These are phyloP conservation scores for Leucosporidium scottii DNA, from an alignment of 768 basidiomycete genomes.

Conservation along the genomic window DNA sequence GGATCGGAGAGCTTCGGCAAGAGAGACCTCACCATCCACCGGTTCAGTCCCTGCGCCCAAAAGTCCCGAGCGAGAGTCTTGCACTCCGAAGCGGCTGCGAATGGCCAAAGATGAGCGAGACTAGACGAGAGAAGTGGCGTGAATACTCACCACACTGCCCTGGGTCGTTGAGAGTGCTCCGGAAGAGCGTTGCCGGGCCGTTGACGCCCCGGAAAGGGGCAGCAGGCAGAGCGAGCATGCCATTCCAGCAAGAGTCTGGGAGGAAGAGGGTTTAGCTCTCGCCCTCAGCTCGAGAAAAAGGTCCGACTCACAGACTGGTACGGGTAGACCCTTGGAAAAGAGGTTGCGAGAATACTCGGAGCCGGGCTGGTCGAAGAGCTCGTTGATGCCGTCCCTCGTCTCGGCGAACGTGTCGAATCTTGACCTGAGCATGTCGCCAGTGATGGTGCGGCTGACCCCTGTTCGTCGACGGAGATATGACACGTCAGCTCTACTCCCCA, in stretches of 20 bases:
- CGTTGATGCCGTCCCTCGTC: conserved; percentile 32
- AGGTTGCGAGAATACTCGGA: conserved; percentile 21
- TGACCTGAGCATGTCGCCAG: conserved; percentile 13
- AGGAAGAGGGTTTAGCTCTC: conserved; percentile 1
- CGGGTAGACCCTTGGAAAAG: conserved; percentile 1
- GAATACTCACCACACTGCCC: conserved; percentile 19
- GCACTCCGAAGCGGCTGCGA: conserved; percentile 26
- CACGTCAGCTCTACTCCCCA: background rate
- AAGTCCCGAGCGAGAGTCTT: conserved; percentile 28
- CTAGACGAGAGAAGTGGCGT: background rate
- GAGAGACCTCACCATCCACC: conserved; percentile 24
- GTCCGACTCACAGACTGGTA: conserved; percentile 22
- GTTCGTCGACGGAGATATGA: background rate
- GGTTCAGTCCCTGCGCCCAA: conserved; percentile 24
- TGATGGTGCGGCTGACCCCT: conserved; percentile 17
- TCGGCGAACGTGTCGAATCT: conserved; percentile 32
- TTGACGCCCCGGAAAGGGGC: conserved; percentile 25
- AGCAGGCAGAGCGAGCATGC: conserved; percentile 34
- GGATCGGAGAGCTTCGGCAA: background rate
- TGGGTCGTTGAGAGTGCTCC: conserved; percentile 1
- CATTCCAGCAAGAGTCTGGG: conserved; percentile 39
- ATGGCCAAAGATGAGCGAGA: background rate
- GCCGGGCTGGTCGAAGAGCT: conserved; percentile 24
- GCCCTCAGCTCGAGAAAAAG: background rate
- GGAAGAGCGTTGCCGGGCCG: conserved; percentile 5